phyloP scores from a whole-genome alignment of 768 basidiomycete genomes.

The Naganishia onofrii region DNA sequence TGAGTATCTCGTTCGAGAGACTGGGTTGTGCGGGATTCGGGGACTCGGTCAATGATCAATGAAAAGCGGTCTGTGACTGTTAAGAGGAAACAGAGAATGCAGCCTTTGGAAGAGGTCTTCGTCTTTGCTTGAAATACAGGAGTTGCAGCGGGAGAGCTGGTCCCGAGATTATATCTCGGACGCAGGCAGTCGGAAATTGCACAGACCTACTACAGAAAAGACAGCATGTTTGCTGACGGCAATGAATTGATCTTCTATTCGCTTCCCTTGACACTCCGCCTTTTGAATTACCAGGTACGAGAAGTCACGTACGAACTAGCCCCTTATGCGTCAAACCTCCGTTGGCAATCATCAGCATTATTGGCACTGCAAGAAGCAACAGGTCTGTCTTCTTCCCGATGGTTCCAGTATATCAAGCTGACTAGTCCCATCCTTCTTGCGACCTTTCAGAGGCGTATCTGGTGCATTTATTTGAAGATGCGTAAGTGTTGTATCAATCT shows the following conservation, averaged over 20 bases:
- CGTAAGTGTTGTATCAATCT: slow-evolving; percentile 60
- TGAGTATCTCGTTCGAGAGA: slow-evolving; percentile 54
- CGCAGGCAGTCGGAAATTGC: too few species aligned
- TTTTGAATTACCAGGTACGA: slow-evolving; percentile 64
- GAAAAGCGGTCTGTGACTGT: too few species aligned
- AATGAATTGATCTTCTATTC: neutral
- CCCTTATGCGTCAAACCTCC: slow-evolving; percentile 64
- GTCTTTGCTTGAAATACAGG: too few species aligned
- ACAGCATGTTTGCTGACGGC: neutral
- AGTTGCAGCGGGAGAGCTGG: too few species aligned
- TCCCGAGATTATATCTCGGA: too few species aligned
- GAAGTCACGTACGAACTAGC: slow-evolving; percentile 90
- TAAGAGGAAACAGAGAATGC: too few species aligned
- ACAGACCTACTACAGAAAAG: too few species aligned
- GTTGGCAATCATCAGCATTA: slow-evolving; percentile 95
- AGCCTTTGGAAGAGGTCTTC: too few species aligned
- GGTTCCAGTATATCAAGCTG: neutral
- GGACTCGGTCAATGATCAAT: neutral
- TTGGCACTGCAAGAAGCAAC: slow-evolving; percentile 94
- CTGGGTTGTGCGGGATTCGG: slow-evolving; percentile 23
- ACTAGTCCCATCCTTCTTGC: neutral
- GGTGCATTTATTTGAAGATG: slow-evolving; percentile 96
- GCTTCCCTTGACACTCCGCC: neutral
- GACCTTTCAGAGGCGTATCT: slow-evolving; percentile 54
- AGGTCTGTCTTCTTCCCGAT: slow-evolving; percentile 55